A percentile compares a stretch with the other conserved stretches of the same genome.
phyloP scores from a whole-genome alignment of 2,329 filamentous ascomycete species.

The Pestalotiopsis sp. region DNA sequence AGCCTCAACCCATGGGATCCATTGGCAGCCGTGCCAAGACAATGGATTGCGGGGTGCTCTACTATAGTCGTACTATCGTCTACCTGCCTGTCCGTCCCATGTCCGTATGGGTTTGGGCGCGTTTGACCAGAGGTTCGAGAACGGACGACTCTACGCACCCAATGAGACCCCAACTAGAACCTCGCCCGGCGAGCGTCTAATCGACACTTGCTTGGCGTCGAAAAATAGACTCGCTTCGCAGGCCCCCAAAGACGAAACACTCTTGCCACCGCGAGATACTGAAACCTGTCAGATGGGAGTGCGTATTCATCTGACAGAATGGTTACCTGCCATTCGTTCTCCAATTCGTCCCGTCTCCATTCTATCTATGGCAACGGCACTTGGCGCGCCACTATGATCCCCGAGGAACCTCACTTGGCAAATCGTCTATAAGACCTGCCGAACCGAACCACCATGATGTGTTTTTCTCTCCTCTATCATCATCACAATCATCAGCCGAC shows the following conservation, averaged over 20 bases:
- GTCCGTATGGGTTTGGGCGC: not conserved
- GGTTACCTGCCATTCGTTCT: not conserved
- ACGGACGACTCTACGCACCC: slow-evolving; percentile 3
- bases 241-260: slow-evolving; percentile 9
- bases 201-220: not conserved
- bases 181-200: not conserved
- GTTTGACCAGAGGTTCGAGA: not conserved
- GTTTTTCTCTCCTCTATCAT: not conserved
- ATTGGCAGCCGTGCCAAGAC: slow-evolving; percentile 9
- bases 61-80: not conserved
- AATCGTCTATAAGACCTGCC: slow-evolving; percentile 2
- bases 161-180: not conserved
- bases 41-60: not conserved
- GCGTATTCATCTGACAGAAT: not conserved
- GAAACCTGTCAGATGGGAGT: slow-evolving; percentile 7
- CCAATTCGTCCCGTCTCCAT: not conserved
- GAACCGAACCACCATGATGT: not conserved
- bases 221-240: slow-evolving; percentile 8
- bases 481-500: slow-evolving; percentile 6
- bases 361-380: not conserved
- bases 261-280: not conserved
- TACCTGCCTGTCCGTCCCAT: not conserved
- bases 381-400: not conserved
- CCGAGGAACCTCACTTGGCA: not conserved
- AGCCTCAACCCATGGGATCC: not conserved